Conservation (phyloP, 1,284 basidiomycete genomes). For the Amylostereum chailletii region DNA sequence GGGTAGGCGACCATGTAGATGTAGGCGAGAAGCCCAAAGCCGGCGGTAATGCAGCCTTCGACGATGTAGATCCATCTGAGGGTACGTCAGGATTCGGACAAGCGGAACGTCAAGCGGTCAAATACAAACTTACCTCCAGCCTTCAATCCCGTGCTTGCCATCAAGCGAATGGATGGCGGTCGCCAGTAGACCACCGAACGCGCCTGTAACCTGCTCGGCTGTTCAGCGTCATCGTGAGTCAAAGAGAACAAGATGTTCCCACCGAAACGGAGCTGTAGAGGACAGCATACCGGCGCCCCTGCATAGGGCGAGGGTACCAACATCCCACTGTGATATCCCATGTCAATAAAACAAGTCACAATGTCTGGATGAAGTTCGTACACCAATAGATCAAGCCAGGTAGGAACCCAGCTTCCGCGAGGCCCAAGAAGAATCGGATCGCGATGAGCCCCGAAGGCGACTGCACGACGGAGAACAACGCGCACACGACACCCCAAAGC, state of each 20-base stretch:
- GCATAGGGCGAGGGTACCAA: slow-evolving; percentile 7
- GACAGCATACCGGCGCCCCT: slow-evolving; percentile 6
- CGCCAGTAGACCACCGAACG: slow-evolving; percentile 19
- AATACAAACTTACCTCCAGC: slow-evolving; percentile 15
- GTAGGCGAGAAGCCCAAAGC: slow-evolving; percentile 19
- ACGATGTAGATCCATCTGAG: slow-evolving; percentile 22
- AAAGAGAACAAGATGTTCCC: neutral
- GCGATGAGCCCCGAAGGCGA: slow-evolving; percentile 18
- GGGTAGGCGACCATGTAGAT: slow-evolving; percentile 24
- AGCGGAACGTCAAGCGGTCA: neutral
- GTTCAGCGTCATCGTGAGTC: neutral
- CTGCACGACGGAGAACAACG: slow-evolving; percentile 18
- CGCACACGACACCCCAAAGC: slow-evolving; percentile 21
- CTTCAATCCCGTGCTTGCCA: slow-evolving; percentile 21
- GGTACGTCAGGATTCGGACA: slow-evolving; percentile 16
- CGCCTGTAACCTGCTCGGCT: slow-evolving; percentile 5
- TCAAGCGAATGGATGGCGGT: slow-evolving; percentile 22
- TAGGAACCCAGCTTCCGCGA: slow-evolving; percentile 18
- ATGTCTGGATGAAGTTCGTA: neutral
- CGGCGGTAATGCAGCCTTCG: slow-evolving; percentile 25
- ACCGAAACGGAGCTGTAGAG: slow-evolving; percentile 6
- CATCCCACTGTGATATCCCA: slow-evolving; percentile 2
- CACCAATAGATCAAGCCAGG: slow-evolving; percentile 6
- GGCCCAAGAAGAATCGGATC: slow-evolving; percentile 22
- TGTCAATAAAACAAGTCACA: neutral